Base-by-base conservation (phyloP, 2,329 filamentous ascomycete species). In the Zymoseptoria ardabiliae region DNA sequence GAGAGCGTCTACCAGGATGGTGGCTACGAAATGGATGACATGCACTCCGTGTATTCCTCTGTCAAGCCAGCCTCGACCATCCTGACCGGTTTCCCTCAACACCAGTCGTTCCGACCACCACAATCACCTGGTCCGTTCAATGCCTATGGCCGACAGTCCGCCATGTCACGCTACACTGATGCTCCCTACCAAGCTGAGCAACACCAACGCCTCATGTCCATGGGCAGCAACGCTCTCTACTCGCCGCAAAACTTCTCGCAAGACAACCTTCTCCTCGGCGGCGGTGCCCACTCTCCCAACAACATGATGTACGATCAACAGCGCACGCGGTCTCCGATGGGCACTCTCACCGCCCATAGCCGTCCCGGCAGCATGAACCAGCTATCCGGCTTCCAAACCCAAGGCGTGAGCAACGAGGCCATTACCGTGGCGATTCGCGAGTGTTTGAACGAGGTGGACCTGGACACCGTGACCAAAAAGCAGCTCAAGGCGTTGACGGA, bases 381-480 rank as follows among this genome's bases (percentile, higher is more conserved):
- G 20, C 50, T 85, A 78, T 70, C 81, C 76, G 54, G 78, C 81
- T 87, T 87, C 78, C 81, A 83, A 65, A 78, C 75, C 52, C 79
- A 78, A 22, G 91, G 90, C 0, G 89, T 91, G 0, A 90, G 88
- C 65, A 92, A 97, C 69, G 79, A 79, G 52, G 82, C 85, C 61
- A 97, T 99, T 65, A 82, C 90, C 19, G 89, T 95, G 62, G 89
- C 90, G 1, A 93, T 97, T 63, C 88, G 91, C 69, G 79, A 82
- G 55, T 94, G 94, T 68, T 79, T 99, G 63, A 77, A 81, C 17
- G 93, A 97, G 70, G 91, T 97, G 0, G 93, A 99, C 74, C 81
- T 99, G 50, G 94, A 99, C 73, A 93, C 84, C n/a, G 90, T 97
- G 53, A 99, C 94, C 6, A 99, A 97, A 85, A 99, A 99, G 79